A percentile compares a stretch with the other conserved stretches of the same genome.
Conservation (phyloP, 768 basidiomycete genomes). For the Stropharia rugosoannulata region DNA sequence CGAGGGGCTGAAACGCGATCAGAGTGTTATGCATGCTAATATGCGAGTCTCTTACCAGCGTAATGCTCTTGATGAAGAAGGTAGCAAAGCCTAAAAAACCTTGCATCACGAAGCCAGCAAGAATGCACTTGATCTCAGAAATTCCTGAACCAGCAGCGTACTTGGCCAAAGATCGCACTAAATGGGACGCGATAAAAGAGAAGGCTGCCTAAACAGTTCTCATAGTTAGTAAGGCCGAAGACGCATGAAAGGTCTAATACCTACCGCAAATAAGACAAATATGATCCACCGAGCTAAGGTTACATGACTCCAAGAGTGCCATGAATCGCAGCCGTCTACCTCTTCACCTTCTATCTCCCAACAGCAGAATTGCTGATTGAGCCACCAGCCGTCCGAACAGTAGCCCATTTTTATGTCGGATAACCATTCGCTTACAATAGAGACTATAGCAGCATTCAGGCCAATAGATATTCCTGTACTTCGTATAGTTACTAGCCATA, state of each 20-base stretch:
- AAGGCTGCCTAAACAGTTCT: slow-evolving; percentile 61
- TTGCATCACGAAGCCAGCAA: slow-evolving; percentile 97
- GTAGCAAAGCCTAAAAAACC: slow-evolving; percentile 91
- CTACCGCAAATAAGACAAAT: slow-evolving; percentile 88
- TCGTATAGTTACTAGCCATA: neutral
- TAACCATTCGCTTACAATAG: slow-evolving; percentile 95
- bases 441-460: slow-evolving; percentile 90
- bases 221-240: neutral
- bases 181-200: slow-evolving; percentile 83
- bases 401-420: slow-evolving; percentile 98
- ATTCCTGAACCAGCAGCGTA: slow-evolving; percentile 99
- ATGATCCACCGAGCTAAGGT: slow-evolving; percentile 74
- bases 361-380: slow-evolving; percentile 97
- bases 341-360: slow-evolving; percentile 90
- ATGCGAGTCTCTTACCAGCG: slow-evolving; percentile 59
- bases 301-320: slow-evolving; percentile 86
- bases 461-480: slow-evolving; percentile 83
- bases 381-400: slow-evolving; percentile 97
- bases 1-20: slow-evolving; percentile 68
- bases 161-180: slow-evolving; percentile 86
- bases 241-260: slow-evolving; percentile 26
- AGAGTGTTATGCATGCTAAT: neutral
- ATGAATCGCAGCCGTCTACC: slow-evolving; percentile 81
- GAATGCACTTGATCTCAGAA: slow-evolving; percentile 97
- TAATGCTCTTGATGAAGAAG: slow-evolving; percentile 90